phyloP scores from a whole-genome alignment of 2,329 filamentous ascomycete species.

The Oidium heveae region DNA sequence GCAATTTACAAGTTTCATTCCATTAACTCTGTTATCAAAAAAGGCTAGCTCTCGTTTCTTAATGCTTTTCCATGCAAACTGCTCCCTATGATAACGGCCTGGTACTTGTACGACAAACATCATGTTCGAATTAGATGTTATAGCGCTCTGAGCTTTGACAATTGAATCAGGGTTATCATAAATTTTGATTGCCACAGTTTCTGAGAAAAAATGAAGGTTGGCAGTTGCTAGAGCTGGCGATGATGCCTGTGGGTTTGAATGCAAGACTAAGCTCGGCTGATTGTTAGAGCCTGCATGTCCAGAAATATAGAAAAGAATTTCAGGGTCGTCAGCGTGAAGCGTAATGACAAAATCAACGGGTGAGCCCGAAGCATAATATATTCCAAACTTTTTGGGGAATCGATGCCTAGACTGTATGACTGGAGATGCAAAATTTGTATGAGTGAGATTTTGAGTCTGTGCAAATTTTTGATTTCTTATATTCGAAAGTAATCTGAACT shows the following conservation, averaged over 20 bases:
- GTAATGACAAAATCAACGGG: constrained; percentile 4
- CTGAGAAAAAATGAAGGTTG: constrained; percentile 5
- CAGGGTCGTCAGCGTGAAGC: constrained; percentile 2
- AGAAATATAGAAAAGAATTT: constrained; percentile 5
- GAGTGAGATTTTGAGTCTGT: no score
- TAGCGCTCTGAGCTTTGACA: constrained; percentile 1
- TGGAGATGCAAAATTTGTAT: neutral
- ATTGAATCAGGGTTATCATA: constrained; percentile 1
- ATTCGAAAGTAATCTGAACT: no score
- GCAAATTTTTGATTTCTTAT: no score
- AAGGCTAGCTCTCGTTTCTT: constrained; percentile 3
- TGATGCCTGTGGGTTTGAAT: neutral
- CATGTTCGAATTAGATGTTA: neutral
- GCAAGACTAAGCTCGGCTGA: constrained; percentile 4
- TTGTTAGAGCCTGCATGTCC: constrained; percentile 2
- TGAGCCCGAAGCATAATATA: constrained; percentile 4
- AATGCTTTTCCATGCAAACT: constrained; percentile 7
- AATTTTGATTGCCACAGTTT: constrained; percentile 3
- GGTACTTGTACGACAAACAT: neutral
- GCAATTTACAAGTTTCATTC: constrained; percentile 6
- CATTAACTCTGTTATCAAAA: constrained; percentile 4
- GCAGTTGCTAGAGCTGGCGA: constrained; percentile 6
- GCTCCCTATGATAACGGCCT: neutral
- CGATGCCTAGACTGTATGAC: neutral
- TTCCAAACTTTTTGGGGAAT: constrained; percentile 5